Percentiles rank a stretch among this genome's conserved stretches.
These are phyloP conservation scores for Solanum boliviense DNA, from an alignment of 257 asterid genomes.

Conservation along the genomic window DNA sequence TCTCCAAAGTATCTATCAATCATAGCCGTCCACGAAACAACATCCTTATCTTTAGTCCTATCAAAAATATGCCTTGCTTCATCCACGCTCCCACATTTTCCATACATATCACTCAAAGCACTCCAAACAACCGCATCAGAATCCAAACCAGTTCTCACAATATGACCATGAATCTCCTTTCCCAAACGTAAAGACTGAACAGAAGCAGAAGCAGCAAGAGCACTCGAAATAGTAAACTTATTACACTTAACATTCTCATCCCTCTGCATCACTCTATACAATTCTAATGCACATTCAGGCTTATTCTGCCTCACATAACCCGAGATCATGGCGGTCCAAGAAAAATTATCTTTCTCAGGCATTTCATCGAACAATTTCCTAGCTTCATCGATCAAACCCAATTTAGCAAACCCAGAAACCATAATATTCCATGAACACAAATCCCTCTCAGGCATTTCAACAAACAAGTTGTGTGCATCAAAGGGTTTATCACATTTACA, in stretches of 20 bases:
- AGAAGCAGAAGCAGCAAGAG: constrained; percentile 66
- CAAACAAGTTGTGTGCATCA: constrained; percentile 43
- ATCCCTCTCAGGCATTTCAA: constrained; percentile 52
- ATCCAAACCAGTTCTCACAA: constrained; percentile 42
- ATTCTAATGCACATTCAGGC: constrained; percentile 44
- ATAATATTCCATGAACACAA: constrained; percentile 67
- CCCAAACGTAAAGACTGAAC: constrained; percentile 44
- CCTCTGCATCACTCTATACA: constrained; percentile 57
- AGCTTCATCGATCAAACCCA: constrained; percentile 41
- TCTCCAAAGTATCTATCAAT: constrained; percentile 62
- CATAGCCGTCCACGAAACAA: constrained; percentile 74
- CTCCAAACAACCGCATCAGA: constrained; percentile 70
- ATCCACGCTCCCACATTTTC: constrained; percentile 63
- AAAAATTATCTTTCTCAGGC: constrained; percentile 57
- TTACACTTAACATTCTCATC: constrained; percentile 16
- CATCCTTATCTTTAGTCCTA: constrained; percentile 45
- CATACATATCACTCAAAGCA: constrained; percentile 63
- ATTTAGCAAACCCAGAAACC: constrained; percentile 52
- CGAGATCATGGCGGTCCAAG: constrained; percentile 79
- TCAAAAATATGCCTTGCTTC: constrained; percentile 64
- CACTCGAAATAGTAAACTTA: constrained; percentile 56
- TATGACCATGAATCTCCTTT: constrained; percentile 67
- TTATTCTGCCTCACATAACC: constrained; percentile 47
- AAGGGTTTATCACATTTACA: constrained; percentile 48
- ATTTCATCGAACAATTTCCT: constrained; percentile 54